Conservation (phyloP, 75 land plant genomes). For the Cryptomeria japonica region DNA sequence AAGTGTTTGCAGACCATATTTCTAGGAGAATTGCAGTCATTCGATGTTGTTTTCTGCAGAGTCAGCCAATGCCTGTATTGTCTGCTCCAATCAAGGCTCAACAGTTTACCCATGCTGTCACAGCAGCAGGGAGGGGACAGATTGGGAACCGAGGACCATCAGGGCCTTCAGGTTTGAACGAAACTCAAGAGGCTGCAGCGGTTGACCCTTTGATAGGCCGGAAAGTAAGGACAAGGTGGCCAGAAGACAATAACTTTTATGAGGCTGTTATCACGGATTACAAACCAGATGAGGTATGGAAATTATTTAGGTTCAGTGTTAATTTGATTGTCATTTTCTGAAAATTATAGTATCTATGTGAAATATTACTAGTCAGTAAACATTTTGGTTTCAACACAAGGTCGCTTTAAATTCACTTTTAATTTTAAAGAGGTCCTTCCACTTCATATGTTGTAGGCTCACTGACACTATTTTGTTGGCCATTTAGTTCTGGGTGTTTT, state of each 20-base stretch:
- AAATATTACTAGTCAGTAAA: not conserved
- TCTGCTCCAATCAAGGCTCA: slow-evolving; percentile 22
- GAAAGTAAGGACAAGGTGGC: slow-evolving; percentile 65
- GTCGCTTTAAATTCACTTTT: not conserved
- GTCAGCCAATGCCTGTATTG: slow-evolving; percentile 20
- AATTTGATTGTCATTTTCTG: not conserved
- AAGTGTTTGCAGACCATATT: not conserved
- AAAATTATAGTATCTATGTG: not conserved
- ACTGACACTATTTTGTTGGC: not conserved
- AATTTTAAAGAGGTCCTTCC: not conserved
- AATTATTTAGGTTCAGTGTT: not conserved
- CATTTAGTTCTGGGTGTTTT: not conserved
- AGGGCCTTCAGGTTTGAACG: slow-evolving; percentile 31
- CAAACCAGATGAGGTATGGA: slow-evolving; percentile 24
- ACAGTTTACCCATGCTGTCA: slow-evolving; percentile 36
- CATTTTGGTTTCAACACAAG: not conserved
- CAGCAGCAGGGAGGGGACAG: slow-evolving; percentile 47
- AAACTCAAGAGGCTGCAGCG: slow-evolving; percentile 28
- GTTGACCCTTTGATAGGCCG: slow-evolving; percentile 49
- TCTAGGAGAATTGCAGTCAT: not conserved
- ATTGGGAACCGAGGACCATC: slow-evolving; percentile 30
- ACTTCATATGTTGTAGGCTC: not conserved
- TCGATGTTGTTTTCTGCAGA: slow-evolving; percentile 11
- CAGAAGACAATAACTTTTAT: slow-evolving; percentile 63
- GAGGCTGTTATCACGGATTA: slow-evolving; percentile 63